Evolutionary conservation across 1,284 basidiomycete genomes (phyloP).

Genomic region (Erythrobasidium hasegawianum): DNA sequence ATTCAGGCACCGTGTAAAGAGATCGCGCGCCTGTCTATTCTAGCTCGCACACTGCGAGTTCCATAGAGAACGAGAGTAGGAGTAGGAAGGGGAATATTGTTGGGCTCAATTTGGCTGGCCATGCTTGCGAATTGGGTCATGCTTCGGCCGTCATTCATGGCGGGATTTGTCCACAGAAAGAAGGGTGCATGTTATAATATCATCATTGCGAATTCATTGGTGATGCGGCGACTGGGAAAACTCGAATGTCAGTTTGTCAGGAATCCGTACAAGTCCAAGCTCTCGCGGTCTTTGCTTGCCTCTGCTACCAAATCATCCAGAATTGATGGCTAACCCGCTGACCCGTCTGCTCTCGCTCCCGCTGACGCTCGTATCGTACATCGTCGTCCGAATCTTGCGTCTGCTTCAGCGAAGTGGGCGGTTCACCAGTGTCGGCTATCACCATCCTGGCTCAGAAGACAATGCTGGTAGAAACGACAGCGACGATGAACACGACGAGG

Average conservation of each 20-base stretch:
- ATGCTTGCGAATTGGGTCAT: no score
- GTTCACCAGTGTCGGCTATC: background rate
- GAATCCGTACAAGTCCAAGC: background rate
- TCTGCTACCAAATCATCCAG: background rate
- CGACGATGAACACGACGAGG: background rate
- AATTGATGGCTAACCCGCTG: constrained; percentile 2
- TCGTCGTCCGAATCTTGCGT: constrained; percentile 13
- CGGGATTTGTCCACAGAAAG: no score
- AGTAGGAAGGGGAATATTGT: background rate
- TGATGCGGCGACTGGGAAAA: no score
- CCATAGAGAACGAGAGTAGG: constrained; percentile 36
- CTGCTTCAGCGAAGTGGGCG: background rate
- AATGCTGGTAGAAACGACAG: background rate
- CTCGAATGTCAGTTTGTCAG: background rate
- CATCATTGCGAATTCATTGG: no score
- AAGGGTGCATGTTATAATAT: no score
- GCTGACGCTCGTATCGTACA: constrained; percentile 12
- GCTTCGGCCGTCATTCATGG: no score
- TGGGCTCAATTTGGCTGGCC: background rate
- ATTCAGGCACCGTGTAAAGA: background rate
- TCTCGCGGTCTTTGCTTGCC: no score
- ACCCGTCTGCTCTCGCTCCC: constrained; percentile 27
- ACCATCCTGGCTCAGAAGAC: background rate
- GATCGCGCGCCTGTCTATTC: constrained; percentile 39
- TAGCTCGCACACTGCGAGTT: constrained; percentile 41